Base-by-base conservation (phyloP, 306 rosid species). In the Spatholobus suberectus region DNA sequence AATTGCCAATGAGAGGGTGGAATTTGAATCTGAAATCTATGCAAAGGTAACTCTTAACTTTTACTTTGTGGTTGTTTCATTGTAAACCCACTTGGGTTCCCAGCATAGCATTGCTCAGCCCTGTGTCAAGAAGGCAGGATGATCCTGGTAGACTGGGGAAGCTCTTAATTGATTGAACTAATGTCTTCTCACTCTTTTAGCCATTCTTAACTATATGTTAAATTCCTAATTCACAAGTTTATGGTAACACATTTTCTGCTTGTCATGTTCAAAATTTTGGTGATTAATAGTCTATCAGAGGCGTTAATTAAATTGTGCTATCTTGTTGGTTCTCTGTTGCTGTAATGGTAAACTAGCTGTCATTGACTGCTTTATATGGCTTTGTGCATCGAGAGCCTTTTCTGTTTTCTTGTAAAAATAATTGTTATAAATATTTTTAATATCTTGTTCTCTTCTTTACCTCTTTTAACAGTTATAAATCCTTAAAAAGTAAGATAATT, bases 11-110 rank as follows among this genome's bases (percentile, higher is more conserved):
- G 98, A 89, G 80, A 93, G 86, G 88, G 87, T 85, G 76, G 98
- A 93, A 76, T 94, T 96, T 72, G 98, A 96, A 83, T 79, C 90
- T 77, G 90, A 88, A 70, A 80, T 91, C 62, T 96, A 90, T 81
- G 81, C 82, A 29, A 92, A 93, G 99, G 98, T 93, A 77, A 82
- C 70, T 67, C 34, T 66, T 24, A n/a, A 70, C 70, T 32, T 43
- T 73, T 32, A 14, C 85, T 49, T 40, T 71, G 37, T 29, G 6
- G 27, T 55, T 81, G 46, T 76, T 68, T 67, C 51, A 61, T 73
- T 38, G 41, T 67, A 29, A 17, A 80, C 15, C 73, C 63, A 14
- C 18, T 80, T 40, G 46, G 27, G 72, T 65, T 79, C 65, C 29
- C 8, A 43, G 43, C 68, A 52, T 81, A 59, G 77, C 51, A 29